phyloP scores from a whole-genome alignment of 1,139 yeast genomes.

The Blastobotrys malaysiensis region DNA sequence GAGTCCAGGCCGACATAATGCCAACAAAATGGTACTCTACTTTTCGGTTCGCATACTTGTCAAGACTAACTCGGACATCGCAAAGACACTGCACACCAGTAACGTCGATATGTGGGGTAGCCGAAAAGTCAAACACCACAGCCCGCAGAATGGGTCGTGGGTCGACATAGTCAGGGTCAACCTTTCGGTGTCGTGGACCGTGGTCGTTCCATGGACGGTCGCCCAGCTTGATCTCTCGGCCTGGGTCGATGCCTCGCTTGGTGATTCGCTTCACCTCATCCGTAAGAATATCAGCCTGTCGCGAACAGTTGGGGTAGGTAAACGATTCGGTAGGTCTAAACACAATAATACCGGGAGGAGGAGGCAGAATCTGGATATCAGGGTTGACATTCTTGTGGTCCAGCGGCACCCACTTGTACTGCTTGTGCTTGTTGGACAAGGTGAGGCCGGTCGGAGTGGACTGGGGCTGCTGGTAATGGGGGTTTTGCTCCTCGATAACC shows the following conservation, averaged over 20 bases:
- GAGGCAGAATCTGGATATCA: conserved; percentile 55
- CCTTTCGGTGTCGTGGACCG: conserved; percentile 46
- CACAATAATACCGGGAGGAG: conserved; percentile 88
- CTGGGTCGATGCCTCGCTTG: conserved; percentile 47
- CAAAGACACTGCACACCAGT: conserved; percentile 75
- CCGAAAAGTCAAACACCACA: conserved; percentile 74
- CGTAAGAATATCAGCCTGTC: conserved; percentile 62
- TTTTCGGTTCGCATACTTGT: conserved; percentile 71
- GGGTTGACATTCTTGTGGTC: conserved; percentile 52
- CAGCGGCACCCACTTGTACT: conserved; percentile 66
- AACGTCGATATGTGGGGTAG: conserved; percentile 69
- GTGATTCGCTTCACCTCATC: conserved; percentile 64
- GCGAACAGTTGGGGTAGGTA: conserved; percentile 74
- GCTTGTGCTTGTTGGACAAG: conserved; percentile 10
- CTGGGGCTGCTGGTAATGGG: not conserved
- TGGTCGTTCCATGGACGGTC: conserved; percentile 92
- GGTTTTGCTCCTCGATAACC: not conserved
- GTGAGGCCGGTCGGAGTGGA: conserved; percentile 4
- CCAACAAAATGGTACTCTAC: conserved; percentile 91
- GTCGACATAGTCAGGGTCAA: conserved; percentile 37
- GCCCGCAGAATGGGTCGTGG: conserved; percentile 63
- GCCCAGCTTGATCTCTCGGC: conserved; percentile 45
- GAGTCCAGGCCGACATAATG: conserved; percentile 78
- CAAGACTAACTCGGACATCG: conserved; percentile 68
- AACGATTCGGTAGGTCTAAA: conserved; percentile 79